These are phyloP conservation scores for Davidsoniella virescens DNA, from an alignment of 2,329 filamentous ascomycete species.

Conservation along the genomic window DNA sequence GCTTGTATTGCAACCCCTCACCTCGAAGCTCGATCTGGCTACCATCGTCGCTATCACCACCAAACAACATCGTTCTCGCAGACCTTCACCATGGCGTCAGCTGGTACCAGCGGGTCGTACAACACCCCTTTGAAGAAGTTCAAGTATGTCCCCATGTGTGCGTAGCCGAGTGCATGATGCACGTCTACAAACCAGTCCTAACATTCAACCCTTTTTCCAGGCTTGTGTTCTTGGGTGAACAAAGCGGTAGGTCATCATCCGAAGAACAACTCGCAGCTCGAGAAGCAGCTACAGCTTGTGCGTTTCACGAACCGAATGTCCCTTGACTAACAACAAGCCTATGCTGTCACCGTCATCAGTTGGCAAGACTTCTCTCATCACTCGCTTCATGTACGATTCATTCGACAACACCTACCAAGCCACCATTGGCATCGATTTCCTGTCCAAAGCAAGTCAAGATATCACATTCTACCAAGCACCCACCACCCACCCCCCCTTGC, in stretches of 20 bases:
- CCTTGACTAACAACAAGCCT: too few species aligned
- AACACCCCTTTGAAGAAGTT: slow-evolving; percentile 99
- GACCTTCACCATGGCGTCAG: slow-evolving; percentile 56
- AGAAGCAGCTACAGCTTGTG: not conserved
- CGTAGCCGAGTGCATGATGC: not conserved
- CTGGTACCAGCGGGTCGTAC: slow-evolving; percentile 61
- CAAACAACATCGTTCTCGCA: not conserved
- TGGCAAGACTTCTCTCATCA: slow-evolving; percentile 96
- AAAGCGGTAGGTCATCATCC: slow-evolving; percentile 59
- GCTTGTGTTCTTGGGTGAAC: slow-evolving; percentile 93
- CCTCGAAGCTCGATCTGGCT: not conserved
- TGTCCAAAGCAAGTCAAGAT: slow-evolving; percentile 61
- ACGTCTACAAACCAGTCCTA: slow-evolving; percentile 6
- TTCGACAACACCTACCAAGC: slow-evolving; percentile 99
- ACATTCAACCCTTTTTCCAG: slow-evolving; percentile 27
- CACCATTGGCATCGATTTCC: slow-evolving; percentile 97
- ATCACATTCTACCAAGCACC: not conserved
- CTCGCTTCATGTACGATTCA: slow-evolving; percentile 99
- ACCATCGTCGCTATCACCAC: not conserved
- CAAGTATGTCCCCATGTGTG: slow-evolving; percentile 48
- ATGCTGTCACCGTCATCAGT: slow-evolving; percentile 36
- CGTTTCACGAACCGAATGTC: too few species aligned
- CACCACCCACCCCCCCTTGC: not conserved
- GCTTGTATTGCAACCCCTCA: not conserved
- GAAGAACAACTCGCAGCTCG: not conserved